phyloP scores from a whole-genome alignment of 1,284 basidiomycete species.

The Athelia psychrophila region DNA sequence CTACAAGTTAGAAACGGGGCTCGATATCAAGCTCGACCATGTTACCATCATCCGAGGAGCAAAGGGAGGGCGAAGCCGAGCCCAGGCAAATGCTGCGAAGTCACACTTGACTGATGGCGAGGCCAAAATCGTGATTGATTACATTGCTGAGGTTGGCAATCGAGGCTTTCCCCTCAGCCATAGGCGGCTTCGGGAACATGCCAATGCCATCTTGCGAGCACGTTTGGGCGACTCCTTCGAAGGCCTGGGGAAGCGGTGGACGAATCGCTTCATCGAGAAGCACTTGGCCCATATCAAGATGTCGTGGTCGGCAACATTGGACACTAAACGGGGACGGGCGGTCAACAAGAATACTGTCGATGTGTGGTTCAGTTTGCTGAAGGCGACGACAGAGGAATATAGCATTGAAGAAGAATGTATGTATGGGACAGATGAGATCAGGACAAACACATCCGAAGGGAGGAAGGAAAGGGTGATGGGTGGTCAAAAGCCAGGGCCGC shows the following conservation, averaged over 20 bases:
- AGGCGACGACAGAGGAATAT: slow-evolving; percentile 15
- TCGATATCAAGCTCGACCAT: slow-evolving; percentile 14
- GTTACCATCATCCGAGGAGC: slow-evolving; percentile 10
- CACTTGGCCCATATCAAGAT: slow-evolving; percentile 23
- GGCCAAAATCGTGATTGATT: slow-evolving; percentile 23
- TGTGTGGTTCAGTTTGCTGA: slow-evolving; percentile 24
- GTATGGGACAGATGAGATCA: slow-evolving; percentile 23
- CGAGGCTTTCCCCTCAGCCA: slow-evolving; percentile 32
- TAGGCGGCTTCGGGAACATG: slow-evolving; percentile 24
- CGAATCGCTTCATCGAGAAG: slow-evolving; percentile 8
- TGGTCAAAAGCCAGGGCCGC: slow-evolving; percentile 8
- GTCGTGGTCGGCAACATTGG: slow-evolving; percentile 26
- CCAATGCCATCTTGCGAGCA: slow-evolving; percentile 22
- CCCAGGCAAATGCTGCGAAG: slow-evolving; percentile 18
- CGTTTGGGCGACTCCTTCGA: slow-evolving; percentile 22
- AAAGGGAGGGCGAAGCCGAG: slow-evolving; percentile 8
- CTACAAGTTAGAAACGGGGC: too few species aligned
- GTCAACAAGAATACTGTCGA: slow-evolving; percentile 29
- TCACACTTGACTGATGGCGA: slow-evolving; percentile 23
- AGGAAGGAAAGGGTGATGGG: slow-evolving; percentile 13
- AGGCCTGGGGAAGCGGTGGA: slow-evolving; percentile 5
- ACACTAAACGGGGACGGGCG: slow-evolving; percentile 23
- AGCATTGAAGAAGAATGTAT: slow-evolving; percentile 12
- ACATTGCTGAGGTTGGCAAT: slow-evolving; percentile 21
- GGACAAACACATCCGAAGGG: slow-evolving; percentile 15